A percentile compares a stretch with the other conserved stretches of the same genome.
Evolutionary conservation across 345 rosid species (phyloP).

Genomic region (Citrus cavaleriei): DNA sequence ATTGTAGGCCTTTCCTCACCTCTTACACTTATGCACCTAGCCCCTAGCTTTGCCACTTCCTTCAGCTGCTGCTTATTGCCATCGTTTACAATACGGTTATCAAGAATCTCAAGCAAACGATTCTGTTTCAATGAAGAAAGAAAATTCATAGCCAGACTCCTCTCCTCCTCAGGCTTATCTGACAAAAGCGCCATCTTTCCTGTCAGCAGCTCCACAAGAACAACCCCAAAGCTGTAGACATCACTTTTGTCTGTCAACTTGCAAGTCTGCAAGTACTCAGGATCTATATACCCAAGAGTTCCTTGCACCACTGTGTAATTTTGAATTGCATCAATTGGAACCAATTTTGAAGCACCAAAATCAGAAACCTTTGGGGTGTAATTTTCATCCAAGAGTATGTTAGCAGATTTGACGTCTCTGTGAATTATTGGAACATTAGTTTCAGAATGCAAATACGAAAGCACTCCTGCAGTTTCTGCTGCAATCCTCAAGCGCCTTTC

Average conservation of each 20-base stretch:
- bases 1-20: conserved; percentile 34
- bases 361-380: neutral
- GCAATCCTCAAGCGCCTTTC: neutral
- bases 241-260: conserved; percentile 25
- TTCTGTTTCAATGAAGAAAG: conserved; percentile 9
- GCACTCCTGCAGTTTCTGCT: neutral
- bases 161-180: conserved; percentile 7
- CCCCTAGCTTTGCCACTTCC: conserved; percentile 14
- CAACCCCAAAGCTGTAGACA: conserved; percentile 21
- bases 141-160: conserved; percentile 14
- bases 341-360: conserved; percentile 15
- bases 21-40: conserved; percentile 15
- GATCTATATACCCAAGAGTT: conserved; percentile 30
- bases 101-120: conserved; percentile 12
- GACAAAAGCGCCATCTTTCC: conserved; percentile 10
- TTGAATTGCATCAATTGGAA: conserved; percentile 18
- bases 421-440: neutral
- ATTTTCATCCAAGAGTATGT: neutral
- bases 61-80: neutral
- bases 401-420: neutral
- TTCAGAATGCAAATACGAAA: neutral
- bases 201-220: conserved; percentile 11
- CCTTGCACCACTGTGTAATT: conserved; percentile 24
- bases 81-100: neutral
- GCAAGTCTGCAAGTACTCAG: conserved; percentile 23